Base-by-base conservation (phyloP, 805 yeast species). In the Candida maltosa region DNA sequence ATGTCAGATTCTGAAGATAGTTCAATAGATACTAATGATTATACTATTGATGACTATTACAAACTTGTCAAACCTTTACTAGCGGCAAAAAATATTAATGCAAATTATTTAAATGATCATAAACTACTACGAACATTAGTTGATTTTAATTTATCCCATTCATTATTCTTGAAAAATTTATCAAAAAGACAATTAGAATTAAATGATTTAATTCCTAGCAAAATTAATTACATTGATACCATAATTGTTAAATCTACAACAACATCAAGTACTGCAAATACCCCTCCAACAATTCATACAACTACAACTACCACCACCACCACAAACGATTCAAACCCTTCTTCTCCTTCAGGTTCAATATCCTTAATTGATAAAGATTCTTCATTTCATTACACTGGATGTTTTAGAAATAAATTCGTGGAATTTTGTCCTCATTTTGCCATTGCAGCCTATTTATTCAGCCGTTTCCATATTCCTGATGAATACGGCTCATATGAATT, bases 391-490 rank as follows among this genome's bases (percentile, higher is more conserved):
- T 51, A 31, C 32, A 40, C 41, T 32, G 60, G 52, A 2, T 46
- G 56, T 34, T 38, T 56, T 20, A 36, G 61, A 26, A 44, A 50
- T 32, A 47, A 41, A 34, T 33, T 47, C 39, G 47, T 56, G 11
- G 59, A 57, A 37, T 40, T 45, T 16, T 59, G 65, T 37, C 55
- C 55, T 6, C 57, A 50, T 28, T 47, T 52, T 6, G 51, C 56
- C 2, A 33, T 59, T n/a, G 44, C 60, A 4, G 39, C 49, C 8
- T 59, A 59, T 34, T 45, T 59, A 16, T 59, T 58, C 29, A 40
- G 48, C 16, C 32, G 63, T 19, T 54, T 56, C 29, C 65, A 59
- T 34, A 41, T 58, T 5, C 50, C 55, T 2, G 60, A 56, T 34
- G 50, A 47, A 23, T 35, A 39, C 25, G 42, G 42, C 5, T 35